A percentile compares a stretch with the other conserved stretches of the same genome.
Conservation (phyloP, 2,329 filamentous ascomycete species). For the Stagonosporopsis tanaceti region DNA sequence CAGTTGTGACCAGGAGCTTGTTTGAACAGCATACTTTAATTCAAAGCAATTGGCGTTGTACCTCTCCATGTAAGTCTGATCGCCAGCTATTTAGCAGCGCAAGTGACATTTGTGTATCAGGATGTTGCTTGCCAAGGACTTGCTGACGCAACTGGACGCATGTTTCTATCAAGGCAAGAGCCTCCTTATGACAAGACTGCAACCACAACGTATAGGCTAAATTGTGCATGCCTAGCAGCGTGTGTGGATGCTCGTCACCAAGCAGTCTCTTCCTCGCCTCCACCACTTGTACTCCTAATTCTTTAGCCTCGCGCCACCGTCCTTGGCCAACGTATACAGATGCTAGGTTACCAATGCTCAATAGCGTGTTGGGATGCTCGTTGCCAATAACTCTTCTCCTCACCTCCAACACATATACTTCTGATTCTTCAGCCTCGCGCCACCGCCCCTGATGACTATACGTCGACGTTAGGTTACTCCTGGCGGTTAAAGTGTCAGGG, state of each 20-base stretch:
- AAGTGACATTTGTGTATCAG: conserved; percentile 4
- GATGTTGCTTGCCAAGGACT: conserved; percentile 11
- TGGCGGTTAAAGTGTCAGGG: conserved; percentile 18
- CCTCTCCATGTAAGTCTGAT: not conserved
- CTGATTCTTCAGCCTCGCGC: too few species aligned
- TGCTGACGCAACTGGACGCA: conserved; percentile 5
- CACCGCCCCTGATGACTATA: too few species aligned
- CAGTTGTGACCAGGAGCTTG: too few species aligned
- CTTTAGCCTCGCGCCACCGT: not conserved
- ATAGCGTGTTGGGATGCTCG: too few species aligned
- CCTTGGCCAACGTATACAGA: not conserved
- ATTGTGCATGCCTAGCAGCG: conserved; percentile 24
- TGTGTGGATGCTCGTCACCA: not conserved
- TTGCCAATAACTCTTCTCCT: too few species aligned
- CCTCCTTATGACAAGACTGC: conserved; percentile 3
- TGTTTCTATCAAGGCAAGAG: conserved; percentile 13
- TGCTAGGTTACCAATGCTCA: too few species aligned
- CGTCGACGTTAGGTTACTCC: conserved; percentile 18
- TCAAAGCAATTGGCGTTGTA: not conserved
- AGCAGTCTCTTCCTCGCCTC: conserved; percentile 11
- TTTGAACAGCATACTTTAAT: not conserved
- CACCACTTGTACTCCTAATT: not conserved
- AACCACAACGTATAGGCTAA: conserved; percentile 14
- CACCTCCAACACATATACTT: too few species aligned
- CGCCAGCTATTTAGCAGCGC: conserved; percentile 4